Evolutionary conservation across 1,284 basidiomycete species (phyloP), one percentile per base, ranked within the genome.

Genomic region (Termitomyces sp.): DNA sequence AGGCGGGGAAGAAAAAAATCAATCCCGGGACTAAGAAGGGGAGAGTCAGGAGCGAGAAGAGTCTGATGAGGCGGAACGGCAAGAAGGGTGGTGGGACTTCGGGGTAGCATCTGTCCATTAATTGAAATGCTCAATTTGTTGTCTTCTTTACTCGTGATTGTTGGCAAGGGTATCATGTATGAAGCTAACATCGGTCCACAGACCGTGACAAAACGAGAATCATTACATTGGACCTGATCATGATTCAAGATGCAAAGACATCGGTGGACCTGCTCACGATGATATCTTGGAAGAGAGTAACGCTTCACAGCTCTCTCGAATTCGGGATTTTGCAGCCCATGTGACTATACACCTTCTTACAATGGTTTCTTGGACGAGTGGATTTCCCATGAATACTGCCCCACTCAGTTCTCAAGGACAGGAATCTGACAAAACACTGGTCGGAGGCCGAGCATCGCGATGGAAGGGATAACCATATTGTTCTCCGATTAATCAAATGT

Each of bases 21-120:
- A 47, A 12, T 13, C 5, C 43, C 1, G 53, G 52, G 55, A 75
- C 82, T 53, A 82, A 79, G 67, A 73, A 73, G 36, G 51, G 56
- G 54, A 76, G 84, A 60, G 74, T 83, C 31, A 73, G 81, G 67
- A 84, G 82, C 60, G 79, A 81, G 58, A 82, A 74, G 65, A 81
- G 77, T 55, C 58, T 80, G 19, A 66, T 73, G 58, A 84, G 77
- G 69, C 75, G 73, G 68, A 88, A 83, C 63, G 71, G 65, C 38
- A 88, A 82, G 63, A 86, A 86, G 70, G 39, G 40, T 21, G 50
- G 46, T 17, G 43, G 34, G 4, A 26, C 17, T 38, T 38, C 47
- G 2, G 34, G n/a, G 5, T 48, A 48, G 24, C 26, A 0, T 21
- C 15, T 42, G 40, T 13, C 40, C 21, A 13, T 1, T 21, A 8